Base-by-base conservation (phyloP, 163 green algal genomes). In the Scenedesmus sp. region DNA sequence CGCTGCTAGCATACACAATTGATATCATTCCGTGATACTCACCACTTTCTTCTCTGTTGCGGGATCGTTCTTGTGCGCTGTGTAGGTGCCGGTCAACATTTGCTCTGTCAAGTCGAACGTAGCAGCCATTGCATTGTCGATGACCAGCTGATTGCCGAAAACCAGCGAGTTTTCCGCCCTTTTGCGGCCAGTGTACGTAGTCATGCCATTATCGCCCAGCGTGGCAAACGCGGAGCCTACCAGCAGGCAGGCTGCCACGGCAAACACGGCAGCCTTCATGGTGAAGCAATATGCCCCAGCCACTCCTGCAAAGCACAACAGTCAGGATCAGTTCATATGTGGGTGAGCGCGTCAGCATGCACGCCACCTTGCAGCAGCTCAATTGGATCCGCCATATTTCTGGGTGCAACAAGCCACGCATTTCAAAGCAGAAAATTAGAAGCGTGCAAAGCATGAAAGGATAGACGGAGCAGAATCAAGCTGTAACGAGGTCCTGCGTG, bases 201-300 rank as follows among this genome's bases (percentile, higher is more conserved):
- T 88, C 64, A 88, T 88, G 46, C 88, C 88, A 88, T 92, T 92
- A 64, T 92, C 88, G n/a, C 88, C 88, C 13, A 92, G 79, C 23
- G 88, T 86, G 4, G 87, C 87, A 4, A 81, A 57, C 55, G 87
- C 73, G 46, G 87, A 10, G 56, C 74, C 67, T 10, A 52, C 74
- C 74, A 91, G 87, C 74, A 91, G 87, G 57, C 79, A 64, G 16
- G 74, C 87, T 91, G 87, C 73, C 9, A 86, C 23, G 23, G 74
- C 67, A n/a, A 86, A 86, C 56, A 91, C n/a, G 60, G 55, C 54
- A 20, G n/a, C 74, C 87, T 79, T 86, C 87, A 91, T 91, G 13
- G 87, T 81, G 82, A 76, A 76, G 66, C 66, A 34, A 26, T 34
- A 18, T 34, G 66, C 66, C 18, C 66, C 66, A 76, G 16, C 26